Evolutionary conservation across 257 asterid genomes (phyloP), one percentile per base, ranked within the genome.

Genomic region (Salvia hispanica): DNA sequence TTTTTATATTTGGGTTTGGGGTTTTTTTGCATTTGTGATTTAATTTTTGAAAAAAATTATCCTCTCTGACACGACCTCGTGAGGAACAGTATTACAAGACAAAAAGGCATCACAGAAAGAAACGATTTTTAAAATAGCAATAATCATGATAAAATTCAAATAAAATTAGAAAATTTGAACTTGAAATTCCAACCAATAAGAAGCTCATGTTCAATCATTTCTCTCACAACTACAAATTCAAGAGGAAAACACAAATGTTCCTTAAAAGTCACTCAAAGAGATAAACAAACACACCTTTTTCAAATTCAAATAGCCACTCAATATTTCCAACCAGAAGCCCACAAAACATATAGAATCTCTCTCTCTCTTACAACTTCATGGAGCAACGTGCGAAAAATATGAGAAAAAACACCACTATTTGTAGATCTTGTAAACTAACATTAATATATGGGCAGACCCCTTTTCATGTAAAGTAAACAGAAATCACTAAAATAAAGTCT

Each of bases 11-110:
- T 39, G 43, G 43, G 43, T 39, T 45, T 37, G 13, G 43, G 37
- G 43, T 4, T 37, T 62, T 25, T 21, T 48, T 42, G 37, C 5
- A 36, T 62, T 72, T 57, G 5, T 42, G 21, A 31, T 69, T 71
- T 75, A 39, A 56, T 61, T 79, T 81, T 79, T 72, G 57, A 58
- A 73, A 69, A 52, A 51, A 37, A 42, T 47, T 54, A 21, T 34
- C 14, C 12, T 10, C 13, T 71, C 97, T 91, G 97, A 91, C 97
- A 84, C 79, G 67, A 59, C 79, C 97, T 86, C 95, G 97, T 88
- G 96, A 91, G 78, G 75, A 79, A 82, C 88, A 71, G 91, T 75
- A 66, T 82, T 86, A 88, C 88, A 78, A 80, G 96, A 84, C 97
- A 91, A 91, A 88, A 86, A 64, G 89, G 90, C 70, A 80, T 82